Evolutionary conservation across 306 rosid genomes (phyloP).

Genomic region (Castanea sativa): DNA sequence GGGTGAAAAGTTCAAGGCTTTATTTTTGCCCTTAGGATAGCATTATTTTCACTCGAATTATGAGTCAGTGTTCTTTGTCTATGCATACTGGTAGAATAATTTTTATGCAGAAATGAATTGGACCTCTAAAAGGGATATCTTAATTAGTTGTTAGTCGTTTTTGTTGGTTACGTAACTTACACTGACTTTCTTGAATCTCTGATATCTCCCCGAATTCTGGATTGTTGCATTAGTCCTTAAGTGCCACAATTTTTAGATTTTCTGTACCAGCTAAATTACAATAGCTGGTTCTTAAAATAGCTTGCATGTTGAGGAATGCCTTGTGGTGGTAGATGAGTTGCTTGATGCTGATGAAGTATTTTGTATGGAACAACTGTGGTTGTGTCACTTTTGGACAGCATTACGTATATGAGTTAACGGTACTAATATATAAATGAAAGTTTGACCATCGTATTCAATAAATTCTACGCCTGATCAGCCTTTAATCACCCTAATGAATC

Average conservation of each 20-base stretch:
- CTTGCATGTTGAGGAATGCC: slow-evolving; percentile 85
- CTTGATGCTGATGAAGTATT: slow-evolving; percentile 93
- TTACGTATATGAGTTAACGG: slow-evolving; percentile 72
- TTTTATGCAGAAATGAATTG: not conserved
- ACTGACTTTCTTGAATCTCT: not conserved
- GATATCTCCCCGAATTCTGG: not conserved
- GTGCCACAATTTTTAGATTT: not conserved
- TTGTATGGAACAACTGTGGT: slow-evolving; percentile 95
- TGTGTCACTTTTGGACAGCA: slow-evolving; percentile 89
- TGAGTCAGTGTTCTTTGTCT: not conserved
- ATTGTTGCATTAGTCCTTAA: not conserved
- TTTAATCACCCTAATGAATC: too few species aligned
- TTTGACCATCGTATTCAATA: not conserved
- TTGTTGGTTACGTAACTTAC: not conserved
- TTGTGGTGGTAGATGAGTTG: slow-evolving; percentile 79
- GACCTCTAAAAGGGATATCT: not conserved
- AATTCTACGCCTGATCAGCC: not conserved
- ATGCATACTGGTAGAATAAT: not conserved
- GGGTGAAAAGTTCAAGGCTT: too few species aligned
- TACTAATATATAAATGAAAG: slow-evolving; percentile 9
- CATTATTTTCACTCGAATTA: not conserved
- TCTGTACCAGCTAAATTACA: not conserved
- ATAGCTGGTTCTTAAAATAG: slow-evolving; percentile 7
- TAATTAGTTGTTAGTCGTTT: not conserved
- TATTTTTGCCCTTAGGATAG: too few species aligned